phyloP scores from a whole-genome alignment of 225 moss, liverwort and hornwort genomes.

The Physcomitrium patens region DNA sequence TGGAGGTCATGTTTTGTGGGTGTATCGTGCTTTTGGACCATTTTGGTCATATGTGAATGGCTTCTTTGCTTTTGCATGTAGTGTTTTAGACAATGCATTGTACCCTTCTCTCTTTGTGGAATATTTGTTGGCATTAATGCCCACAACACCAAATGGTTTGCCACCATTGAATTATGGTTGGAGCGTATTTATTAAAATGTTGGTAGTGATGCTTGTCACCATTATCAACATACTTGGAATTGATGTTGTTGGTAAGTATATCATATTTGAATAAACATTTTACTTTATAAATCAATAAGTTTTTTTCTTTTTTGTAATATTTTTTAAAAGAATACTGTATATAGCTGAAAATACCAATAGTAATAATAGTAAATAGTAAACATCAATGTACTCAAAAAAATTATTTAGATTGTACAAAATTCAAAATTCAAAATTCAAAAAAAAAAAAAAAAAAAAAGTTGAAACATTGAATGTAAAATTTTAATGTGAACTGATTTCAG shows the following conservation, averaged over 20 bases:
- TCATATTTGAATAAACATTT: no score
- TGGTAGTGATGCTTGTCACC: constrained; percentile 53
- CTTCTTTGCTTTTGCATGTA: constrained; percentile 76
- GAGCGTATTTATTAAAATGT: constrained; percentile 54
- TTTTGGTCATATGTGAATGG: constrained; percentile 67
- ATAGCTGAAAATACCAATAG: no score
- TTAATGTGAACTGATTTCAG: constrained; percentile 22
- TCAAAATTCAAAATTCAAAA: no score
- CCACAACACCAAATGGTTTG: constrained; percentile 4
- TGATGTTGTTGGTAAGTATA: constrained; percentile 64
- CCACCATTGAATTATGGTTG: constrained; percentile 39
- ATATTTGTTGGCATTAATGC: constrained; percentile 42
- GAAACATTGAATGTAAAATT: not conserved
- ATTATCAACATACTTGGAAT: constrained; percentile 70
- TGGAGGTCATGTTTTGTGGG: constrained; percentile 93
- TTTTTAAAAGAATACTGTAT: no score
- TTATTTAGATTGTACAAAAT: no score
- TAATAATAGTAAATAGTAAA: no score
- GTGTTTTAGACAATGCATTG: constrained; percentile 68
- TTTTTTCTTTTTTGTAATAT: no score
- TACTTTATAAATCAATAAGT: no score
- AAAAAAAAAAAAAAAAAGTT: no score
- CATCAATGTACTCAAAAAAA: no score
- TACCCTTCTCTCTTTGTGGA: constrained; percentile 70
- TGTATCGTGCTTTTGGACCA: constrained; percentile 91